Evolutionary conservation across 108 stramenopile species (phyloP).

Genomic region (Seminavis robusta): DNA sequence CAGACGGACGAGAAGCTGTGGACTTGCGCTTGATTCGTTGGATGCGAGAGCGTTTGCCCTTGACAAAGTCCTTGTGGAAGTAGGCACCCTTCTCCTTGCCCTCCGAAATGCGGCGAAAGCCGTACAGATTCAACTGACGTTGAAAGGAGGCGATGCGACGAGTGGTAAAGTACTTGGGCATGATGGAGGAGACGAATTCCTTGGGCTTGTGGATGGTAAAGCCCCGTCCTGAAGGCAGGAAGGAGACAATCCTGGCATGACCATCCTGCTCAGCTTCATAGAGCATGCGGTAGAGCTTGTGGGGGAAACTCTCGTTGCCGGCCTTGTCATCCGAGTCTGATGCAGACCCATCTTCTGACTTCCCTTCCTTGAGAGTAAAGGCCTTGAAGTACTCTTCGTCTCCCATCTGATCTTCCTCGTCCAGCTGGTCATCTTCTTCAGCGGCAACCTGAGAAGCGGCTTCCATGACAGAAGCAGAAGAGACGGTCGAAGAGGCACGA

Average conservation of each 20-base stretch:
- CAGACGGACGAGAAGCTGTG: too few relatives aligned
- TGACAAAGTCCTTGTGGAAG: constrained; percentile 25
- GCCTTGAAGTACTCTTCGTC: background rate
- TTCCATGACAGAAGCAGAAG: background rate
- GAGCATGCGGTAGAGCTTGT: constrained; percentile 60
- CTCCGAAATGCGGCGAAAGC: constrained; percentile 31
- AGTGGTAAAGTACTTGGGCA: constrained; percentile 75
- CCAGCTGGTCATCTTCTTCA: background rate
- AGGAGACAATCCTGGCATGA: constrained; percentile 47
- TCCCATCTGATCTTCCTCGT: background rate
- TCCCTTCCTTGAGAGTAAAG: background rate
- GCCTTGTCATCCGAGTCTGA: too few relatives aligned
- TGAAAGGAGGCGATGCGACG: constrained; percentile 44
- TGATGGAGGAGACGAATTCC: constrained; percentile 60
- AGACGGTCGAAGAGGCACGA: background rate
- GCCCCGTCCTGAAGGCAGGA: constrained; percentile 69
- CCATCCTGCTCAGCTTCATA: constrained; percentile 35
- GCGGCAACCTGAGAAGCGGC: background rate
- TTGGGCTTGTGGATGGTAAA: constrained; percentile 68
- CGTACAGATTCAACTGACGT: constrained; percentile 77
- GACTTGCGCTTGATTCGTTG: too few relatives aligned
- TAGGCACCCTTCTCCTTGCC: constrained; percentile 17
- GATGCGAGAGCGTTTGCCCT: constrained; percentile 4
- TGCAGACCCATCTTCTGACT: background rate
- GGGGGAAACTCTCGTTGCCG: too few relatives aligned